Evolutionary conservation across 768 basidiomycete species (phyloP).

Genomic region (Terana coerulea): DNA sequence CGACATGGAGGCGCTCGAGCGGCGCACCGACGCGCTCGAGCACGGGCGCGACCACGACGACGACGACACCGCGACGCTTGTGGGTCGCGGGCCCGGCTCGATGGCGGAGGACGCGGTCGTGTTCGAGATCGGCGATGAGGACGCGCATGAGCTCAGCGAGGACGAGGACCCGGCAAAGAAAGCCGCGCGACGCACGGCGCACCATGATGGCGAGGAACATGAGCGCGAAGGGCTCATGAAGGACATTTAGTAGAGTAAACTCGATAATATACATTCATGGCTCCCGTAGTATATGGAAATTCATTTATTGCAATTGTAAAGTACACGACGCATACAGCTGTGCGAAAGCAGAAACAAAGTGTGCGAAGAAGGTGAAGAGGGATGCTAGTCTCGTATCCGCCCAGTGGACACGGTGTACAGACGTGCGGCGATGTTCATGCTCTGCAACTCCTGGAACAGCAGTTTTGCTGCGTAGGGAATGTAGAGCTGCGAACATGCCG

Average conservation of each 20-base stretch:
- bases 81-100: constrained; percentile 48
- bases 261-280: constrained; percentile 16
- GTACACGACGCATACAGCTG: constrained; percentile 31
- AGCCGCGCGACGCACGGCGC: constrained; percentile 35
- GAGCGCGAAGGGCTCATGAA: constrained; percentile 69
- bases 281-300: constrained; percentile 2
- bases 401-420: constrained; percentile 85
- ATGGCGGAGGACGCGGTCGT: constrained; percentile 71
- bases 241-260: constrained; percentile 30
- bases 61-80: constrained; percentile 70
- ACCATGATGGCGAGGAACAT: constrained; percentile 41
- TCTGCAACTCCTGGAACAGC: constrained; percentile 95
- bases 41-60: constrained; percentile 38
- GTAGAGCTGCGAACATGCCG: constrained; percentile 85
- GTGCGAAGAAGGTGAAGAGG: not conserved
- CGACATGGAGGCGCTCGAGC: constrained; percentile 74
- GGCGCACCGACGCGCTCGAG: constrained; percentile 40
- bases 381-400: constrained; percentile 68
- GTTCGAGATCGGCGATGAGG: constrained; percentile 90
- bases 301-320: constrained; percentile 20
- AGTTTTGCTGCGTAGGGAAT: constrained; percentile 97
- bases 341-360: not conserved
- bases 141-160: constrained; percentile 50
- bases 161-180: constrained; percentile 59
- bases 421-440: constrained; percentile 92